Conservation (phyloP, 2,329 filamentous ascomycete genomes). For the Acephala macrosclerotiorum region DNA sequence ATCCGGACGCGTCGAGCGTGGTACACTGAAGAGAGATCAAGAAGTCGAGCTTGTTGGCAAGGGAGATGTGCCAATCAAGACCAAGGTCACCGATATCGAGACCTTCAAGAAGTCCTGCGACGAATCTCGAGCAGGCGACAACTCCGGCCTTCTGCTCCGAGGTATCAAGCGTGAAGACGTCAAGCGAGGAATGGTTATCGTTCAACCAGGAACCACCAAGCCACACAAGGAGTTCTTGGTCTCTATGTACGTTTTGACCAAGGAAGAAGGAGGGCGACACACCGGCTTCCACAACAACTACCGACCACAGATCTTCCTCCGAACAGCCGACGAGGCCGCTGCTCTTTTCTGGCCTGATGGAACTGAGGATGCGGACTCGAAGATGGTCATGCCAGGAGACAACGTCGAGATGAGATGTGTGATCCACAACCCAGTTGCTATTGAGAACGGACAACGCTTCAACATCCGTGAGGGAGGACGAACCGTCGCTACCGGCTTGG, state of each 20-base stretch:
- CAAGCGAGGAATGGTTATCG: slow-evolving; percentile 91
- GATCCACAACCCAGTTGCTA: slow-evolving; percentile 83
- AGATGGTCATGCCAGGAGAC: slow-evolving; percentile 97
- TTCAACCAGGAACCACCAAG: slow-evolving; percentile 82
- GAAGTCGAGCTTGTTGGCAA: slow-evolving; percentile 97
- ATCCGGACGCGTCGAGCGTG: slow-evolving; percentile 97
- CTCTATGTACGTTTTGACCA: slow-evolving; percentile 95
- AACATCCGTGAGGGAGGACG: slow-evolving; percentile 97
- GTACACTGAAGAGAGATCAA: slow-evolving; percentile 88
- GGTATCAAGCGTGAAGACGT: slow-evolving; percentile 97
- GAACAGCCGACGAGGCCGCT: slow-evolving; percentile 84
- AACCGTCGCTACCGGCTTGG: slow-evolving; percentile 83
- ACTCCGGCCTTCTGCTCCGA: slow-evolving; percentile 95
- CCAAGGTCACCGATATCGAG: slow-evolving; percentile 99
- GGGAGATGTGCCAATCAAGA: slow-evolving; percentile 84
- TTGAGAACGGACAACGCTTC: slow-evolving; percentile 94
- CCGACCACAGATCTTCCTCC: slow-evolving; percentile 94
- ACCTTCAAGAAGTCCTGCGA: slow-evolving; percentile 99
- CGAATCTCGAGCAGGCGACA: slow-evolving; percentile 94
- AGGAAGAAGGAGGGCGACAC: slow-evolving; percentile 98
- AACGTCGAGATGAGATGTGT: slow-evolving; percentile 97
- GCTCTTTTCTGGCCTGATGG: slow-evolving; percentile 88
- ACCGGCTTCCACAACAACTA: slow-evolving; percentile 97
- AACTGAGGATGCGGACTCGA: slow-evolving; percentile 72
- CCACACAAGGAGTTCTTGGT: slow-evolving; percentile 91